Evolutionary conservation across 352 stramenopile species (phyloP).

Genomic region (Globisporangium middletonii): DNA sequence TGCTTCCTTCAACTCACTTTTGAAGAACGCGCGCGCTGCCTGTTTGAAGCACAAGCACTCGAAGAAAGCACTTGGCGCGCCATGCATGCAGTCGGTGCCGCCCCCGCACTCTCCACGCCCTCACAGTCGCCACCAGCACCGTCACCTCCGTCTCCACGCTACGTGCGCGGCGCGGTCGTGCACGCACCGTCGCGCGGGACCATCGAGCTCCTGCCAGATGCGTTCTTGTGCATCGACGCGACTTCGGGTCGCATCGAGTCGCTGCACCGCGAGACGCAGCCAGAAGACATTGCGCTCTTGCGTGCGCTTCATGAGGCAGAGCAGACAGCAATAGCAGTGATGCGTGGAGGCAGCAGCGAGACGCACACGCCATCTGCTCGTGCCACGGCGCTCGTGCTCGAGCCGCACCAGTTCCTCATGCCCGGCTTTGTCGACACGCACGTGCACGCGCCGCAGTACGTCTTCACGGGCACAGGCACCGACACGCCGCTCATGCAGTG

Average conservation of each 20-base stretch:
- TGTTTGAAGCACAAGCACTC: no score
- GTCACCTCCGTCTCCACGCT: constrained; percentile 12
- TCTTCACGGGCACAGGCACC: constrained; percentile 84
- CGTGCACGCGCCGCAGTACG: constrained; percentile 90
- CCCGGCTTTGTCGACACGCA: constrained; percentile 90
- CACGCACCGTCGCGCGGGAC: constrained; percentile 33
- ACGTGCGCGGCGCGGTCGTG: constrained; percentile 37
- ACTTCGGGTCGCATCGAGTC: constrained; percentile 26
- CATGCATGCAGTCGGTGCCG: no score
- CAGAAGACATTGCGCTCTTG: constrained; percentile 19
- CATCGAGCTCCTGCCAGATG: constrained; percentile 36
- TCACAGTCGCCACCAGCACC: no score
- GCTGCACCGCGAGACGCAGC: constrained; percentile 31
- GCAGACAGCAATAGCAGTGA: background rate
- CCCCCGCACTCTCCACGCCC: no score
- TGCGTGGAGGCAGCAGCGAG: background rate
- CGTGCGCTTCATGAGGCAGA: background rate
- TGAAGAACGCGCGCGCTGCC: no score
- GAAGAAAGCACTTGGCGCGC: no score
- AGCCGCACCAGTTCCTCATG: constrained; percentile 58
- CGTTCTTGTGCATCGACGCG: constrained; percentile 32
- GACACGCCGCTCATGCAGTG: constrained; percentile 88
- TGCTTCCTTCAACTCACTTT: no score
- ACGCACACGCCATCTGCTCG: background rate
- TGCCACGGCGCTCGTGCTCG: constrained; percentile 17